phyloP scores from a whole-genome alignment of 495 filamentous ascomycete species.

The Aspergillus nidulans region DNA sequence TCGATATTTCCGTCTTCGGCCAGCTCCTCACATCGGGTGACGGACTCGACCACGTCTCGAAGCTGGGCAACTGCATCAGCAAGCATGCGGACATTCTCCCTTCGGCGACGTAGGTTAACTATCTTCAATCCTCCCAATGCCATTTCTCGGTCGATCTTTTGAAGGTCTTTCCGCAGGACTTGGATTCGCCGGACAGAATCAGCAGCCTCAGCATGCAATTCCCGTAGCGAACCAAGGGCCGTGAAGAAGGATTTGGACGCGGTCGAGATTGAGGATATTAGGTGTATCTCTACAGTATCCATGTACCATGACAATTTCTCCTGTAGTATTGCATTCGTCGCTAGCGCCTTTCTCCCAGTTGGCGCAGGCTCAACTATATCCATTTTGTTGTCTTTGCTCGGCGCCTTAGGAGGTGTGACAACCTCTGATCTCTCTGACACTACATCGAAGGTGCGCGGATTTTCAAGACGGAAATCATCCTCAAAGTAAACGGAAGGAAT shows the following conservation, averaged over 20 bases:
- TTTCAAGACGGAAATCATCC: slow-evolving; percentile 91
- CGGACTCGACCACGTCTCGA: slow-evolving; percentile 67
- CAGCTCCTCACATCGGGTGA: slow-evolving; percentile 71
- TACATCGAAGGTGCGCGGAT: slow-evolving; percentile 92
- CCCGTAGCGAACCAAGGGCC: slow-evolving; percentile 82
- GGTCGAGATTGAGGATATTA: slow-evolving; percentile 92
- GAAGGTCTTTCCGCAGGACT: slow-evolving; percentile 69
- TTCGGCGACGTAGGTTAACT: slow-evolving; percentile 71
- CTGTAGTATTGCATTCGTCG: slow-evolving; percentile 97
- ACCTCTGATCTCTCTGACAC: slow-evolving; percentile 96
- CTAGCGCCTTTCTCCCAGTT: slow-evolving; percentile 71
- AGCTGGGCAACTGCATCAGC: slow-evolving; percentile 80
- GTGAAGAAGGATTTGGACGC: slow-evolving; percentile 97
- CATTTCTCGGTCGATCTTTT: slow-evolving; percentile 79
- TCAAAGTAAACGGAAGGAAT: slow-evolving; percentile 95
- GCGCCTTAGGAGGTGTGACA: slow-evolving; percentile 59
- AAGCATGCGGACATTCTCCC: slow-evolving; percentile 81
- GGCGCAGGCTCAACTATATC: slow-evolving; percentile 57
- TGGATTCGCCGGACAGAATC: slow-evolving; percentile 88
- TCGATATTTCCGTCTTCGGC: slow-evolving; percentile 80
- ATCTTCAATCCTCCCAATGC: slow-evolving; percentile 82
- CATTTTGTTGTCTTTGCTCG: slow-evolving; percentile 48
- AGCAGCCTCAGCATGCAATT: slow-evolving; percentile 87
- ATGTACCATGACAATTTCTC: slow-evolving; percentile 99
- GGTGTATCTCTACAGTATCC: slow-evolving; percentile 97